phyloP scores from a whole-genome alignment of 129 eudicot species.

The Escallonia rubra region DNA sequence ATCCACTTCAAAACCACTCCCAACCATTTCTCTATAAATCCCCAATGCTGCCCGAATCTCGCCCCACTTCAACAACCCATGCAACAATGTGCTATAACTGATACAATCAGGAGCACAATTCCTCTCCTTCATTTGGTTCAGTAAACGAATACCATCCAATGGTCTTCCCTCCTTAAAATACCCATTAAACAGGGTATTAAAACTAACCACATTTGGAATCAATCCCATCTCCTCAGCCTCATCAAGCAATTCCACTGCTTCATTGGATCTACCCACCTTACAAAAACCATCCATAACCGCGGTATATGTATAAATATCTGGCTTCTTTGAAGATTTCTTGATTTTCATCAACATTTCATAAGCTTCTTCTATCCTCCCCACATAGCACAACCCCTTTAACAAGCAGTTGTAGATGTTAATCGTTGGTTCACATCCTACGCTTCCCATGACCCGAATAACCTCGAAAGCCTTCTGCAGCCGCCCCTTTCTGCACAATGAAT shows the following conservation, averaged over 20 bases:
- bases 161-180: constrained; percentile 80
- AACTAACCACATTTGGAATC: constrained; percentile 55
- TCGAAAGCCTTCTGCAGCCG: constrained; percentile 45
- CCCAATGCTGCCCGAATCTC: constrained; percentile 30
- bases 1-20: constrained; percentile 46
- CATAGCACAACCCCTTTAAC: constrained; percentile 80
- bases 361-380: constrained; percentile 84
- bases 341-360: constrained; percentile 30
- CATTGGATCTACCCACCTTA: constrained; percentile 82
- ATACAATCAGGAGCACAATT: constrained; percentile 58
- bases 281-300: constrained; percentile 89
- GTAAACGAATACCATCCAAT: constrained; percentile 49
- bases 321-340: constrained; percentile 41
- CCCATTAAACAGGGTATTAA: constrained; percentile 69
- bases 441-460: constrained; percentile 55
- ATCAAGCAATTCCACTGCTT: constrained; percentile 67
- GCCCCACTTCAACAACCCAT: constrained; percentile 84
- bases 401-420: constrained; percentile 69
- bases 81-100: constrained; percentile 66
- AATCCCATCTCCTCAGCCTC: constrained; percentile 62
- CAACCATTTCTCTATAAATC: constrained; percentile 57
- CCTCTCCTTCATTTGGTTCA: constrained; percentile 57
- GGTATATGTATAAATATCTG: constrained; percentile 67
- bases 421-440: constrained; percentile 53
- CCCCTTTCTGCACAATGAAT: constrained; percentile 60